Evolutionary conservation across 352 stramenopile genomes (phyloP).

Genomic region (Pythium rishiriense): DNA sequence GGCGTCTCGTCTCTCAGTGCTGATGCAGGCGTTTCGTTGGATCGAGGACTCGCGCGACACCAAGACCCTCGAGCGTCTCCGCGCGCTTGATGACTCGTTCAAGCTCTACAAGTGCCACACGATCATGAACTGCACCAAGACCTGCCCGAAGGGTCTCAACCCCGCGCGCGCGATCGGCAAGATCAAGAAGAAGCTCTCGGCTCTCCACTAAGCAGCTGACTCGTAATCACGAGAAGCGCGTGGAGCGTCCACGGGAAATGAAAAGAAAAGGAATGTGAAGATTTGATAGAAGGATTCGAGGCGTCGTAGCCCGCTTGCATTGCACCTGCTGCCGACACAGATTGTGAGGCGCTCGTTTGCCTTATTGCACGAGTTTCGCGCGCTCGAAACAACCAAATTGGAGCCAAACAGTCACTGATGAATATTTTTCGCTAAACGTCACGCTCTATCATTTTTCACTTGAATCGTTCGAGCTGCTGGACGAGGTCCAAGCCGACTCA

Average conservation of each 20-base stretch:
- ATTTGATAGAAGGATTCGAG: conserved; percentile 7
- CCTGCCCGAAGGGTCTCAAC: conserved; percentile 99
- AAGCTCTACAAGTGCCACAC: conserved; percentile 99
- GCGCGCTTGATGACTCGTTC: conserved; percentile 97
- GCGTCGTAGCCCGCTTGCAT: too few species aligned
- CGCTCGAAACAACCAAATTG: conserved; percentile 17
- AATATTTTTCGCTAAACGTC: conserved; percentile 13
- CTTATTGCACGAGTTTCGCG: not conserved
- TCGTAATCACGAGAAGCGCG: not conserved
- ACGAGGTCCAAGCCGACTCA: not conserved
- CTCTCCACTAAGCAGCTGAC: conserved; percentile 53
- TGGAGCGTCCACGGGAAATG: not conserved
- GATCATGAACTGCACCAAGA: conserved; percentile 99
- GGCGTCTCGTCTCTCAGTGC: conserved; percentile 38
- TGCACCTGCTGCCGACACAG: too few species aligned
- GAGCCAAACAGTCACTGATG: conserved; percentile 11
- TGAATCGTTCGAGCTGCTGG: not conserved
- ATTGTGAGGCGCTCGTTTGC: too few species aligned
- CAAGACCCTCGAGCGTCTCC: conserved; percentile 94
- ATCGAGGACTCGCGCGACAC: conserved; percentile 99
- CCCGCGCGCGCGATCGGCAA: conserved; percentile 97
- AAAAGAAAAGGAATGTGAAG: not conserved
- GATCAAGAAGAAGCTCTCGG: conserved; percentile 97
- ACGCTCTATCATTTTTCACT: conserved; percentile 19
- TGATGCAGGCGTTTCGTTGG: conserved; percentile 97